Base-by-base conservation (phyloP, 345 rosid genomes). In the thale cress (Arabidopsis thaliana) region DNA sequence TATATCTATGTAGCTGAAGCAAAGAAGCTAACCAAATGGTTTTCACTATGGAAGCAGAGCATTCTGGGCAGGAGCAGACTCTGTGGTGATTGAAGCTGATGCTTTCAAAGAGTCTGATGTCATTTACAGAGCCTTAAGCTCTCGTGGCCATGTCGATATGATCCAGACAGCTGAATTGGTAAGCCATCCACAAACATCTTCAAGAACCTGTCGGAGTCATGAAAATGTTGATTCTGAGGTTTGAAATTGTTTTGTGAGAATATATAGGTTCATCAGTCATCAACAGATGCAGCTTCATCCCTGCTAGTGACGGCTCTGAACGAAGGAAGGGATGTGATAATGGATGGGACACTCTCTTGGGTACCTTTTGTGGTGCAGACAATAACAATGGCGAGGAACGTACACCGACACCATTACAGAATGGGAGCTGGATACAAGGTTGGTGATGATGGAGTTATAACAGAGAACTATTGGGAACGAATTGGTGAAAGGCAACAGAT, bases 341-440 rank as follows among this genome's bases (percentile, higher is more conserved):
- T 93, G 98, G 98, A 93, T 59, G 97, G 98, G 36, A 93, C 98
- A 7, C 83, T 93, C 33, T 91, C 98, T 32, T 89, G 97, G 96
- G 84, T 87, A 59, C 98, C 98, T 28, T 91, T 89, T 57, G 96
- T 91, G 33, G 89, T 87, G 58, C 96, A 93, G 77, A 93, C 95
- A 3, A 79, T 91, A 77, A 87, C 96, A 28, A 93, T 91, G 98
- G 92, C 96, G 1, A 84, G 96, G 64, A 86, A 87, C 7, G 98
- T 93, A 42, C 98, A 91, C 65, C 88, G 89, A 16, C 87, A 76
- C 61, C 85, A 93, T 22, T 91, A 91, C 72, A 85, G 97, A 40
- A 93, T 94, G 98, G 98, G 96, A 74, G 72, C 67, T 20, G 97
- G 98, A 46, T 94, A 94, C 81, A 85, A 74, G 71, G 84, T 82